Percentiles rank a stretch among this genome's conserved stretches.
phyloP scores from a whole-genome alignment of 2,329 filamentous ascomycete species.

The Pestalotiopsis sp. region DNA sequence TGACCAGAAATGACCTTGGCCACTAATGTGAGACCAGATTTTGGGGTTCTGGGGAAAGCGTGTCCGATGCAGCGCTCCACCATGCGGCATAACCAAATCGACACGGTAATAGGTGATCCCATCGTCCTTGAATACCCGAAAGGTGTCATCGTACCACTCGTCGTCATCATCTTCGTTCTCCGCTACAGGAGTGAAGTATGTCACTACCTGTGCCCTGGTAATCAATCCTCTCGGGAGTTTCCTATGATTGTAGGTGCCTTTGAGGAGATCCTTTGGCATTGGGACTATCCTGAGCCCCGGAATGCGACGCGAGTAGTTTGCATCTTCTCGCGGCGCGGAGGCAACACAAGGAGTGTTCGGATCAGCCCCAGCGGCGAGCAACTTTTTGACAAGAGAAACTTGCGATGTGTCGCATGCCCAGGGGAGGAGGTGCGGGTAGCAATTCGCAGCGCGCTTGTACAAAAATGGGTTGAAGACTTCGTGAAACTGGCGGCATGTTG shows the following conservation, averaged over 20 bases:
- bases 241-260: background rate
- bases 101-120: background rate
- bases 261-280: background rate
- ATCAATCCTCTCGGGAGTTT: background rate
- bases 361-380: background rate
- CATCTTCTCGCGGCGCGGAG: background rate
- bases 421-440: background rate
- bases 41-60: background rate
- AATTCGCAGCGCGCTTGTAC: background rate
- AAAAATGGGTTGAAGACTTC: background rate
- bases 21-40: background rate
- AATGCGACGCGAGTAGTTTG: background rate
- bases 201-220: background rate
- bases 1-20: background rate
- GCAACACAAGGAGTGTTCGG: background rate
- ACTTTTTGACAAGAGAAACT: background rate
- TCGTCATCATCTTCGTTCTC: background rate
- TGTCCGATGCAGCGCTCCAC: too few species aligned
- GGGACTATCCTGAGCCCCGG: background rate
- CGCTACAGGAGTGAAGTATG: background rate
- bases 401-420: constrained; percentile 3
- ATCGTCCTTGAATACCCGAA: background rate
- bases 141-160: too few species aligned
- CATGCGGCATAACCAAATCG: background rate
- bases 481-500: background rate